Evolutionary conservation across 2,329 filamentous ascomycete species (phyloP), one percentile per base, ranked within the genome.

Genomic region (Chaetothyriales sp.): DNA sequence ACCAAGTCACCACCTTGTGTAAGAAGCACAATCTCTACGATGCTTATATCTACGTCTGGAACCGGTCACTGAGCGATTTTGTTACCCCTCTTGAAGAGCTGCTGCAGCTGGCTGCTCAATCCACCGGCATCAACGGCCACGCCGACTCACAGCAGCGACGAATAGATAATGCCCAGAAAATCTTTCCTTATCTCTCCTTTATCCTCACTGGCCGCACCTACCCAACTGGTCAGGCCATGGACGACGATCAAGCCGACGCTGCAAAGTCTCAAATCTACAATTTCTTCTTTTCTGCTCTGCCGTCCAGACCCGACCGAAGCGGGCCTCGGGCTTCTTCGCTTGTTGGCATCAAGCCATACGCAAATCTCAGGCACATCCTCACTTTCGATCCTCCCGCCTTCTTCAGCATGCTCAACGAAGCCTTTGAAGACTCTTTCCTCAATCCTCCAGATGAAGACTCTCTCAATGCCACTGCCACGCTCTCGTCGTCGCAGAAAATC

Each of bases 41-140:
- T 67, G 94, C 92, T 1, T 78, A 95, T 52, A 89, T 94, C 44
- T 95, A 97, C 65, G 86, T 98, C 51, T 98, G 92, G 92, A 97
- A 94, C 55, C 84, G 87, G 66, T 89, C 88, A 2, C 73, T 98
- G 25, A 73, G 75, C 56, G 94, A 98, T 67, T 95, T 94, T 62
- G 82, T 95, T 56, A 94, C 89, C 1, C 90, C 92, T 1, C 73
- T 97, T 52, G 83, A 88, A 59, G 89, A 95, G 55, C 77, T 98
- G 1, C 72, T 94, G 47, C 72, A 78, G 13, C 73, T 95, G 20
- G 64, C 73, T 51, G 68, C 73, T 46, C 64, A 66, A 60, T 63
- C 18, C 49, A 59, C 0, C 53, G 57, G 20, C 51, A 54, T 15
- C 56, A 61, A 70, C 48, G 67, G 66, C 7, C 29, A 46, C 78